Evolutionary conservation across 768 basidiomycete species (phyloP).

Genomic region (Rhizopogon vinicolor): DNA sequence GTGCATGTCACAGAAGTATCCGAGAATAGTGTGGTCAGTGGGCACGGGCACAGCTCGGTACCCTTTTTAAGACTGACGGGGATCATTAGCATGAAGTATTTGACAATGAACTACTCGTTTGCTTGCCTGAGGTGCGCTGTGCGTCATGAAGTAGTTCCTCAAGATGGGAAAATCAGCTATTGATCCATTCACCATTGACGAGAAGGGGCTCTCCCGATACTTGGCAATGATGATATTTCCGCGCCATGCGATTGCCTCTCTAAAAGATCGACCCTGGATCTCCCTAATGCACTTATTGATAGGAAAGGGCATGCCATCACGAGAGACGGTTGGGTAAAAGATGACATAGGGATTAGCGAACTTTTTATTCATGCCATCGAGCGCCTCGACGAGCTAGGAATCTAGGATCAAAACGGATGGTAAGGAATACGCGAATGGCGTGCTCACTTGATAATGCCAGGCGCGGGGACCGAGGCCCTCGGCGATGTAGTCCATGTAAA

Average conservation of each 20-base stretch:
- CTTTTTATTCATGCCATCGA: constrained; percentile 77
- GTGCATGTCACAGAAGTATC: neutral
- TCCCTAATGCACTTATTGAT: constrained; percentile 73
- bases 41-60: neutral
- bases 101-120: constrained; percentile 16
- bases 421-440: constrained; percentile 7
- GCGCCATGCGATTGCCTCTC: constrained; percentile 67
- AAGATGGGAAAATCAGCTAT: constrained; percentile 83
- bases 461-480: constrained; percentile 62
- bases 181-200: constrained; percentile 62
- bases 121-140: constrained; percentile 47
- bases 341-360: constrained; percentile 78
- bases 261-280: constrained; percentile 60
- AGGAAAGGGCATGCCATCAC: constrained; percentile 80
- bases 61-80: neutral
- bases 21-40: neutral
- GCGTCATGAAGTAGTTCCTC: constrained; percentile 73
- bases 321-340: constrained; percentile 72
- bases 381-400: constrained; percentile 60
- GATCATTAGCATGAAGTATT: neutral
- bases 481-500: constrained; percentile 83
- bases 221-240: constrained; percentile 79
- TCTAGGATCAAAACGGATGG: constrained; percentile 11
- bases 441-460: constrained; percentile 68
- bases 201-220: constrained; percentile 44